Evolutionary conservation across 1,284 basidiomycete genomes (phyloP).

Genomic region (Rhodotorula sp.): DNA sequence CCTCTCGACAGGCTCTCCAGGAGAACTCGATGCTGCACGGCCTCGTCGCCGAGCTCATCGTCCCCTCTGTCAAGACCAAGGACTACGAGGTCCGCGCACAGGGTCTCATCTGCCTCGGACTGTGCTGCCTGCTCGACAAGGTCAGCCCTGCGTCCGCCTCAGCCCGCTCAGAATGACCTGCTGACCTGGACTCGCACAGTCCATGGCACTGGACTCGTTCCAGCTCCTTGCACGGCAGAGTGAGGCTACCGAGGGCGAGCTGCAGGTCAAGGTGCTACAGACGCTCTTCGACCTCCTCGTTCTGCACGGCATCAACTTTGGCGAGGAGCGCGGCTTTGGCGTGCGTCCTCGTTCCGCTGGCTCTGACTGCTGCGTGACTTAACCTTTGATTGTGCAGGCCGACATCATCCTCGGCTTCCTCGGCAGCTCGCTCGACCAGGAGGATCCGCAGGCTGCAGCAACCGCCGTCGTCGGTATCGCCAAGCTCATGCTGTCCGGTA

Average conservation of each 20-base stretch:
- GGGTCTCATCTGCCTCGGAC: conserved; percentile 78
- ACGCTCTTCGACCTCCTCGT: conserved; percentile 88
- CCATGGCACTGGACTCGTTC: conserved; percentile 88
- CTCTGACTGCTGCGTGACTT: not conserved
- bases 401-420: conserved; percentile 73
- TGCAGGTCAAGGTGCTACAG: conserved; percentile 79
- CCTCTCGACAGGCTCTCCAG: conserved; percentile 67
- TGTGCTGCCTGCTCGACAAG: conserved; percentile 84
- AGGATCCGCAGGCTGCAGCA: conserved; percentile 74
- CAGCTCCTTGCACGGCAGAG: conserved; percentile 86
- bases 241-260: conserved; percentile 70
- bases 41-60: conserved; percentile 81
- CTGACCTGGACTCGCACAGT: conserved; percentile 53
- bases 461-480: conserved; percentile 79
- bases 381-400: conserved; percentile 54
- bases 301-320: conserved; percentile 81
- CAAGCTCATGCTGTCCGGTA: conserved; percentile 85
- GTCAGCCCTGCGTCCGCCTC: not conserved
- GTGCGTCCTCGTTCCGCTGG: conserved; percentile 17
- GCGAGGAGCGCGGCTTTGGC: conserved; percentile 51
- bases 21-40: conserved; percentile 94
- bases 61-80: conserved; percentile 86
- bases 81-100: conserved; percentile 80
- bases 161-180: not conserved
- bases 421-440: conserved; percentile 70